Base-by-base conservation (phyloP, 2,329 filamentous ascomycete genomes). In the Colletotrichum australisinense region DNA sequence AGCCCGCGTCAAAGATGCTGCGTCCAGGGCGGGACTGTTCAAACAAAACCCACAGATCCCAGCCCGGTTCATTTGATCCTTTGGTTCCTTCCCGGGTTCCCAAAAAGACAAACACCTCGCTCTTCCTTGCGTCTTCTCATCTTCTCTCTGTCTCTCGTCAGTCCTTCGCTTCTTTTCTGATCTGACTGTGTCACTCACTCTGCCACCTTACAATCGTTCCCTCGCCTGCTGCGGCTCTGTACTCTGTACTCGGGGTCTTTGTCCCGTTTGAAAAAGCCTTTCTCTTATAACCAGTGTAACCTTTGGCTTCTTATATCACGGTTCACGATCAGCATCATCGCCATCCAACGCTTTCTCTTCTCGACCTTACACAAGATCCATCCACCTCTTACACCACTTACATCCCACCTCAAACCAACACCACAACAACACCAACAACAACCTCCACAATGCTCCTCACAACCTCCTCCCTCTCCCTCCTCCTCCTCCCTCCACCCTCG, bases 371-470 rank as follows among this genome's bases (percentile, higher is more conserved):
- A 63, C 49, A 22, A 12, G 46, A 83, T 49, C 72, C 30, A 35
- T 6, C 24, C 30, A 8, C 63, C 28, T 38, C 67, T 75, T 65
- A 65, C 52, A 76, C 63, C 42, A 71, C 68, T 72, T 53, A n/a
- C 55, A 63, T 76, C 66, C 56, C 12, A 16, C 35, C 35, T 42
- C 35, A 16, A 12, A 42, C 14, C 12, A 42, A 42, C 35, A 42
- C 14, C 35, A 42, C 12, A 42, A 38, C 35, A 14, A 42, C 35
- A 42, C 35, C 35, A 42, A 42, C 35, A 16, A 19, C 12, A 42
- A 8, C 38, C 19, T 24, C 52, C 57, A 78, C 74, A 30, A 82
- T 82, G 81, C 79, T 79, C 59, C 77, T 78, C 74, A 75, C 76
- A 8, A 68, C 74, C 74, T 80, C 72, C 30, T 75, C 66, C 14